Base-by-base conservation (phyloP, 495 filamentous ascomycete genomes). In the Achaetomiella virescens region DNA sequence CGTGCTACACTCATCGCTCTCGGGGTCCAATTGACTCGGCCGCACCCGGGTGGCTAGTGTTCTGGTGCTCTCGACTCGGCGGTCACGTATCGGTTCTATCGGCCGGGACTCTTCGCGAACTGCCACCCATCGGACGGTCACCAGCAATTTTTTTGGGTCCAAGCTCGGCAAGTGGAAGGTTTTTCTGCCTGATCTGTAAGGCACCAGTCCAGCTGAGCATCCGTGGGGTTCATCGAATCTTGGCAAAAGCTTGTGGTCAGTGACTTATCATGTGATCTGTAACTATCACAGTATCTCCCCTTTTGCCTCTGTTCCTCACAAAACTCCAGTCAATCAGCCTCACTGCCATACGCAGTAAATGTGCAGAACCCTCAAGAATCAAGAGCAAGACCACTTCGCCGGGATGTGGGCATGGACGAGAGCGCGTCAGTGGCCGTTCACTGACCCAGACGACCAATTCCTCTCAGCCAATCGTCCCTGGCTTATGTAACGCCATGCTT, bases 1-100 rank as follows among this genome's bases (percentile, higher is more conserved):
- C 69, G 65, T 61, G 69, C 62, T 51, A 58, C 60, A 55, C 65
- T 71, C 70, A 72, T 72, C 36, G 58, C 62, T 57, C 48, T 48
- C 45, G 33, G 42, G 18, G 9, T 6, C 25, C 38, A 56, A 44
- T 59, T 51, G 58, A 44, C 48, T 61, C 43, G 35, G 41, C 24
- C 44, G 48, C 48, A 52, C 55, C 47, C 61, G 52, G 54, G 55
- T 54, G 44, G 53, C 59, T 65, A 31, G 22, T 51, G 24, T 12
- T 37, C 15, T 50, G 55, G 58, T 41, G 51, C 29, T 50, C 48
- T 48, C 40, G 21, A 33, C 40, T 42, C 21, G 47, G 29, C 41
- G 44, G 29, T 44, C 48, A 43, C 37, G 35, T 54, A 35, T 49
- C 45, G 38, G 38, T 60, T 50, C 25, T 42, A 57, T 48, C 45